Evolutionary conservation across 2,329 filamentous ascomycete genomes (phyloP), one percentile per base, ranked within the genome.

Genomic region (Akanthomyces lecanii): DNA sequence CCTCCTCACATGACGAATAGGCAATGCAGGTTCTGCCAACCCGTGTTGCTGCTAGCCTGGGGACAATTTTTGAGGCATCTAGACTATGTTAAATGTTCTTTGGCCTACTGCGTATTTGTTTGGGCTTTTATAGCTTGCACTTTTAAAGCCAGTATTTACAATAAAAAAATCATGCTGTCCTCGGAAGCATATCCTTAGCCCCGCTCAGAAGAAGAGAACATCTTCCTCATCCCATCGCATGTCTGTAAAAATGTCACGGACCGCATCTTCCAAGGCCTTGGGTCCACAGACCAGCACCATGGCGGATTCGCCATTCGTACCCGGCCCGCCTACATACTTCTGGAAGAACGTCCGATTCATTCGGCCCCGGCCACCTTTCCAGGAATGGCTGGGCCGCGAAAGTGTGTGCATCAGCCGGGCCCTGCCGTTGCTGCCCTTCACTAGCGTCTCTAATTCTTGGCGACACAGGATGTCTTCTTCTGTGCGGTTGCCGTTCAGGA

Each of bases 221-320:
- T 93, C 85, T 14, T 87, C 83, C 66, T 91, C 87, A 10, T 73
- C 78, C 89, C 90, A 94, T 0, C 89, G 89, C 72, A 87, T 76
- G 25, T 78, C 81, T 10, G 65, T 64, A 21, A 80, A 73, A 25
- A 82, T 81, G 56, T 76, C 71, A 67, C 82, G 81, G 8, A 84
- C 85, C 64, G 80, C 85, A 68, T 85, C 86, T 77, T 94, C 90
- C 76, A 95, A 76, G 5, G 86, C 76, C 68, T 83, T 85, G 0
- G 91, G 91, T 2, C 91, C 91, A 77, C 91, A 95, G 28, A 94
- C 80, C 64, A 95, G 73, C n/a, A 90, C 85, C 78, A 95, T 55
- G 21, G 42, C 40, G 6, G 38, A 55, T 14, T 55, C 50, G 11
- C 21, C 50, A 18, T 53, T 48, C 7, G 7, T 18, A 5, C 11